A percentile compares a stretch with the other conserved stretches of the same genome.
These are phyloP conservation scores for Sinapis alba DNA, from an alignment of 441 rosid genomes.

Conservation along the genomic window DNA sequence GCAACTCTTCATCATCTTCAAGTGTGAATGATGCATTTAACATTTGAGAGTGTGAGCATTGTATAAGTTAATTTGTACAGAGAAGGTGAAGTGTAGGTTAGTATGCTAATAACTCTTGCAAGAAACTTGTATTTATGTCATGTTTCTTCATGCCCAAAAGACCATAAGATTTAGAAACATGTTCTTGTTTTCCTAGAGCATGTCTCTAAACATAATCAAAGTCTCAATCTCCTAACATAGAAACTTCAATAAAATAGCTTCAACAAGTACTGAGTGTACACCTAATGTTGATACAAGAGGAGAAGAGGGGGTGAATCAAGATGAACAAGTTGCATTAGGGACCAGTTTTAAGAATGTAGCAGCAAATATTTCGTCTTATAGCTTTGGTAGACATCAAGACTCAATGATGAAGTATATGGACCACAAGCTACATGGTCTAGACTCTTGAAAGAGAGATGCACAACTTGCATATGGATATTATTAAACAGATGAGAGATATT, in stretches of 20 bases:
- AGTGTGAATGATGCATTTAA: slow-evolving; percentile 16
- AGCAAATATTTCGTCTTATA: slow-evolving; percentile 37
- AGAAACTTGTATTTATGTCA: slow-evolving; percentile 22
- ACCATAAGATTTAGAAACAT: slow-evolving; percentile 16
- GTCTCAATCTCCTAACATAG: slow-evolving; percentile 4
- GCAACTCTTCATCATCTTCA: slow-evolving; percentile 34
- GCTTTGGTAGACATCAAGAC: slow-evolving; percentile 21
- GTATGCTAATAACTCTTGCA: slow-evolving; percentile 20
- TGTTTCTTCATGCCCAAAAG: slow-evolving; percentile 22
- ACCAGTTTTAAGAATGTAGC: slow-evolving; percentile 19
- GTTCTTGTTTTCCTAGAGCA: not conserved
- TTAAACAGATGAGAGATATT: slow-evolving; percentile 6
- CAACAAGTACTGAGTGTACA: slow-evolving; percentile 30
- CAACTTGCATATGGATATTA: slow-evolving; percentile 33
- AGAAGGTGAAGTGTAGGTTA: slow-evolving; percentile 23
- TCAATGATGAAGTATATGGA: slow-evolving; percentile 21
- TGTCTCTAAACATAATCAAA: not conserved
- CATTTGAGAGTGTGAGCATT: slow-evolving; percentile 5
- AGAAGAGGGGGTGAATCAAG: slow-evolving; percentile 21
- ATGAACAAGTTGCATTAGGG: slow-evolving; percentile 44
- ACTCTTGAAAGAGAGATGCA: slow-evolving; percentile 19
- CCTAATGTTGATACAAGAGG: slow-evolving; percentile 1
- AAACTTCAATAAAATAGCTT: slow-evolving; percentile 1
- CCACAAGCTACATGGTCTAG: slow-evolving; percentile 26
- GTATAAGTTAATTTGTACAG: slow-evolving; percentile 16